A percentile compares a stretch with the other conserved stretches of the same genome.
Conservation (phyloP, 2,329 filamentous ascomycete species). For the Exophiala xenobiotica region DNA sequence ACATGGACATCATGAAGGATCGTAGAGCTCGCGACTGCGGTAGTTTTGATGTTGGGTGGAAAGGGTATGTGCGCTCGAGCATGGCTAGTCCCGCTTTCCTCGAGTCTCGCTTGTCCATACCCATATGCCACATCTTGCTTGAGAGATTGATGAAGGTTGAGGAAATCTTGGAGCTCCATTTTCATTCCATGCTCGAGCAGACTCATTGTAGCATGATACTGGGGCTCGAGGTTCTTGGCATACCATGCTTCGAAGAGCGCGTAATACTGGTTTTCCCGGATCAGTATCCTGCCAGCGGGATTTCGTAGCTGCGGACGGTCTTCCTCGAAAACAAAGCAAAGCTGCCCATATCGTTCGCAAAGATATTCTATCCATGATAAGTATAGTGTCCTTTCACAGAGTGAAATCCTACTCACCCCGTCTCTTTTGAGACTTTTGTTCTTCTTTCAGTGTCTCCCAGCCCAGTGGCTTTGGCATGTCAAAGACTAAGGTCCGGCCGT, state of each 20-base stretch:
- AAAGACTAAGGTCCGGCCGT: constrained; percentile 6
- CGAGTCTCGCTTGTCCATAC: background rate
- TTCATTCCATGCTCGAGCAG: constrained; percentile 10
- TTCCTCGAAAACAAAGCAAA: constrained; percentile 15
- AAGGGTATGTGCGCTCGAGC: too few species aligned
- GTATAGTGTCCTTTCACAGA: too few species aligned
- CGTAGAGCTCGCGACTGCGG: too few species aligned
- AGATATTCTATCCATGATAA: constrained; percentile 11
- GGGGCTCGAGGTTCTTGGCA: background rate
- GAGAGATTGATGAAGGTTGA: background rate
- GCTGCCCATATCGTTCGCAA: constrained; percentile 3
- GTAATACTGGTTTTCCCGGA: constrained; percentile 10
- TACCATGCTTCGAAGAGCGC: constrained; percentile 11
- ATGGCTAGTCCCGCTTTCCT: background rate
- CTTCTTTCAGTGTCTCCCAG: constrained; percentile 9
- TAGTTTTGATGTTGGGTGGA: background rate
- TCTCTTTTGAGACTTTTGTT: constrained; percentile 1
- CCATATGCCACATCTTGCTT: background rate
- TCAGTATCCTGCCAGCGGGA: background rate
- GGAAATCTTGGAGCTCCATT: constrained; percentile 3
- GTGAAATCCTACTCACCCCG: background rate
- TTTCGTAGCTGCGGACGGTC: constrained; percentile 1
- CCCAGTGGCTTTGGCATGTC: constrained; percentile 9
- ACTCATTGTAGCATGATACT: constrained; percentile 4
- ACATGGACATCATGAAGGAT: too few species aligned